These are phyloP conservation scores for Diaporthe eres DNA, from an alignment of 2,329 filamentous ascomycete genomes.

Conservation along the genomic window DNA sequence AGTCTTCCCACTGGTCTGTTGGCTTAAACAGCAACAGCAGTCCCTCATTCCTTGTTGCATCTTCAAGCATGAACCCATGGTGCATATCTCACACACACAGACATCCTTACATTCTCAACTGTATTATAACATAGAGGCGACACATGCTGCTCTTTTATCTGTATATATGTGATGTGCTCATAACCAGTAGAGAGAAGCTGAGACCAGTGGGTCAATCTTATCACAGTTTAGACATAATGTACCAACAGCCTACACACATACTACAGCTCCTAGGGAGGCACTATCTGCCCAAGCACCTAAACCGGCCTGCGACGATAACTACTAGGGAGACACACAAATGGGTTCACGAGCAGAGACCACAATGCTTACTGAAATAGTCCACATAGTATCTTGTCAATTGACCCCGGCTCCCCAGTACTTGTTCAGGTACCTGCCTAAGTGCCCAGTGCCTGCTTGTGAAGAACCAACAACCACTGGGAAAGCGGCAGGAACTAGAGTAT, in stretches of 20 bases:
- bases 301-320: background rate
- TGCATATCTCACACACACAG: background rate
- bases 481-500: conserved; percentile 2
- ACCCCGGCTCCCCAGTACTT: background rate
- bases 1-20: background rate
- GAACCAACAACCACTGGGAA: background rate
- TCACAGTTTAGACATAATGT: background rate
- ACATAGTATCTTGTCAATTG: background rate
- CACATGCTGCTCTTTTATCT: background rate
- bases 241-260: background rate
- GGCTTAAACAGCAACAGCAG: background rate
- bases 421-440: background rate
- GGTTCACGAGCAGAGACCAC: background rate
- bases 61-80: background rate
- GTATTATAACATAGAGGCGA: background rate
- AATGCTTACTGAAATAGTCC: background rate
- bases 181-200: background rate
- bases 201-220: background rate
- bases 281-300: background rate
- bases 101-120: background rate
- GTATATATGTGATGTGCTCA: too few relatives aligned
- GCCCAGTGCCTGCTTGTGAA: background rate
- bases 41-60: background rate
- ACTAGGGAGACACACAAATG: background rate
- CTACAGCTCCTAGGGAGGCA: background rate